phyloP scores from a whole-genome alignment of 495 filamentous ascomycete species.

The Aspergillus diversus region DNA sequence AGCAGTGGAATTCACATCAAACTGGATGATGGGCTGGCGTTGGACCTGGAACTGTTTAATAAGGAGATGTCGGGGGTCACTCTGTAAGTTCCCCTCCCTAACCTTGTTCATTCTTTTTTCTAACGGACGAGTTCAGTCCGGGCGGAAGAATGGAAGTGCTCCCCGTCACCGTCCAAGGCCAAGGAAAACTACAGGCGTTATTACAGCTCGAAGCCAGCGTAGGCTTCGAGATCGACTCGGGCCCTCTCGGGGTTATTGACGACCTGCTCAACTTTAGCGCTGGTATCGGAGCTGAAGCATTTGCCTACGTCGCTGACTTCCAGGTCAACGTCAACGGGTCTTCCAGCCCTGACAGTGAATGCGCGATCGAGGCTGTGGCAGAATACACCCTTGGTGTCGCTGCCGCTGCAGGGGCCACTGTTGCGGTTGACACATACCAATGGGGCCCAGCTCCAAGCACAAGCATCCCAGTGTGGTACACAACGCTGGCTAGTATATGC shows the following conservation, averaged over 20 bases:
- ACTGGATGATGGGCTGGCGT: background rate
- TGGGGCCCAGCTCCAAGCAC: constrained; percentile 5
- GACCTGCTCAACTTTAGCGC: background rate
- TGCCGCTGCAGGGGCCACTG: background rate
- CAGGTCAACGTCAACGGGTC: background rate
- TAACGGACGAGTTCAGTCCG: background rate
- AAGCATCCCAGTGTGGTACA: constrained; percentile 2
- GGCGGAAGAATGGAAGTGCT: constrained; percentile 5
- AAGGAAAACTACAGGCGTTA: constrained; percentile 3
- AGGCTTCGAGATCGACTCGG: background rate
- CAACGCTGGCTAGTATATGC: constrained; percentile 5
- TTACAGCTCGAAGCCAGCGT: constrained; percentile 8
- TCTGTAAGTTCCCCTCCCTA: background rate
- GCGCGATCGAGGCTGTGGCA: constrained; percentile 1
- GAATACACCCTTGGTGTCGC: constrained; percentile 7
- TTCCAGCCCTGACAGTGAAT: background rate
- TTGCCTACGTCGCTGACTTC: constrained; percentile 11
- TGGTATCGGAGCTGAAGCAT: constrained; percentile 2
- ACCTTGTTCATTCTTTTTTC: background rate
- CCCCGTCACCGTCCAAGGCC: constrained; percentile 1
- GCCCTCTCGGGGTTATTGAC: background rate
- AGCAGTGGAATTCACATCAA: constrained; percentile 9
- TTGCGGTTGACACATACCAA: constrained; percentile 6
- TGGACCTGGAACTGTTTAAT: constrained; percentile 8
- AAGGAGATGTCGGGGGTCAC: constrained; percentile 5